These are phyloP conservation scores for Aspergillus conjunctus DNA, from an alignment of 495 filamentous ascomycete genomes.

Conservation along the genomic window DNA sequence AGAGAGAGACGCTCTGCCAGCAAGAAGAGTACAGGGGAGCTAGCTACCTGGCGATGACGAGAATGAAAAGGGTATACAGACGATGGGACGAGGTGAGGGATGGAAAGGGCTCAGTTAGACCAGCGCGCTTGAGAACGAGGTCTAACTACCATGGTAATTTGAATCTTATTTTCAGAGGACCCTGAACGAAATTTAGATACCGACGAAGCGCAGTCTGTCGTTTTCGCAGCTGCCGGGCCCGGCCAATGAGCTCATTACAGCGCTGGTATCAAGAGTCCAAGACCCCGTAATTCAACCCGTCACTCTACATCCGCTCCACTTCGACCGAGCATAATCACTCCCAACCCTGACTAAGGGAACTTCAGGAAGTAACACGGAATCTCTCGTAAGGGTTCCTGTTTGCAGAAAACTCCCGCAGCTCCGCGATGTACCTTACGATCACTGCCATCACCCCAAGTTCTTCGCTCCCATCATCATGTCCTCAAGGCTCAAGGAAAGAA, in stretches of 20 bases:
- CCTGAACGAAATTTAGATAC: too few species aligned
- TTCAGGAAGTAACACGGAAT: neutral
- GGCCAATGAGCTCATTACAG: neutral
- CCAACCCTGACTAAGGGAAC: neutral
- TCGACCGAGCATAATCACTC: neutral
- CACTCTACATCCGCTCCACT: slow-evolving; percentile 1
- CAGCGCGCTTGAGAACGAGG: too few species aligned
- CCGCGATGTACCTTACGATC: neutral
- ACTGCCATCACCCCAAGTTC: neutral
- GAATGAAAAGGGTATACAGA: too few species aligned
- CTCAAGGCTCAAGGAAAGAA: neutral
- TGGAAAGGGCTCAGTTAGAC: too few species aligned
- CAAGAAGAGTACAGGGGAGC: too few species aligned
- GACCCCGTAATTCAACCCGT: slow-evolving; percentile 1
- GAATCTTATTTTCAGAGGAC: too few species aligned
- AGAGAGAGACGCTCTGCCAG: too few species aligned
- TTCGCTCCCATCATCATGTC: neutral
- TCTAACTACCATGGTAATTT: too few species aligned
- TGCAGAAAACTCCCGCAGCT: neutral
- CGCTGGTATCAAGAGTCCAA: slow-evolving; percentile 2
- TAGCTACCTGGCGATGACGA: too few species aligned
- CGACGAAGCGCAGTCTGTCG: neutral
- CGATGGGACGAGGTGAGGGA: too few species aligned
- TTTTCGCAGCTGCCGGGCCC: neutral
- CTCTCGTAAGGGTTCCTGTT: neutral